Conservation (phyloP, 495 filamentous ascomycete species). For the Talaromyces thailandensis region DNA sequence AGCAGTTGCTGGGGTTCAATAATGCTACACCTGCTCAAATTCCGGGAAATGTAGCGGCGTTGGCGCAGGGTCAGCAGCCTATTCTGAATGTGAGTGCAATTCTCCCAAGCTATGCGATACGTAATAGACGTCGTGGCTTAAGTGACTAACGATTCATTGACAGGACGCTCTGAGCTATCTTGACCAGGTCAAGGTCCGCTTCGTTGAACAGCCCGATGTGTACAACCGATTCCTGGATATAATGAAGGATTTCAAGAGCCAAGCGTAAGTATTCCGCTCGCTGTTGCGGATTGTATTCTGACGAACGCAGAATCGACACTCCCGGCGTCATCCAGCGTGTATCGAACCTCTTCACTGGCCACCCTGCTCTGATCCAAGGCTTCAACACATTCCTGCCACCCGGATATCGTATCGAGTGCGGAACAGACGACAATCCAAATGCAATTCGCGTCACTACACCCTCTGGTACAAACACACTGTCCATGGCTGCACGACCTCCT, state of each 20-base stretch:
- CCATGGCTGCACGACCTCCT: constrained; percentile 40
- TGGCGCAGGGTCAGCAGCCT: constrained; percentile 82
- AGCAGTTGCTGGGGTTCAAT: constrained; percentile 53
- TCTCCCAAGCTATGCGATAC: neutral
- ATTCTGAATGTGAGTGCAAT: constrained; percentile 74
- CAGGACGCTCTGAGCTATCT: constrained; percentile 96
- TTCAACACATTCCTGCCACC: constrained; percentile 99
- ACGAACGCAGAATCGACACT: constrained; percentile 71
- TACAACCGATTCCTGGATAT: constrained; percentile 98
- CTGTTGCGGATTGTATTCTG: constrained; percentile 6
- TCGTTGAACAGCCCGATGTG: constrained; percentile 92
- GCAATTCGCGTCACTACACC: constrained; percentile 96
- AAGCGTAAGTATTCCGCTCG: constrained; percentile 55
- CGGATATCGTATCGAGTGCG: constrained; percentile 95
- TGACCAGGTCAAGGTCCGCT: constrained; percentile 98
- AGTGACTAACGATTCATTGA: constrained; percentile 4
- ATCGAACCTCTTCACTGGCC: constrained; percentile 91
- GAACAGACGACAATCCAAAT: constrained; percentile 82
- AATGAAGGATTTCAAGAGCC: constrained; percentile 99
- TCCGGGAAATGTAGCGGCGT: constrained; percentile 47
- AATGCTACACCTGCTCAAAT: constrained; percentile 33
- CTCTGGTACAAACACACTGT: constrained; percentile 64
- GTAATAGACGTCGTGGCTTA: neutral
- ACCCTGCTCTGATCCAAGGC: constrained; percentile 93
- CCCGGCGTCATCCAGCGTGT: constrained; percentile 97